Evolutionary conservation across 257 asterid genomes (phyloP), one percentile per base, ranked within the genome.

Genomic region (Avicennia marina): DNA sequence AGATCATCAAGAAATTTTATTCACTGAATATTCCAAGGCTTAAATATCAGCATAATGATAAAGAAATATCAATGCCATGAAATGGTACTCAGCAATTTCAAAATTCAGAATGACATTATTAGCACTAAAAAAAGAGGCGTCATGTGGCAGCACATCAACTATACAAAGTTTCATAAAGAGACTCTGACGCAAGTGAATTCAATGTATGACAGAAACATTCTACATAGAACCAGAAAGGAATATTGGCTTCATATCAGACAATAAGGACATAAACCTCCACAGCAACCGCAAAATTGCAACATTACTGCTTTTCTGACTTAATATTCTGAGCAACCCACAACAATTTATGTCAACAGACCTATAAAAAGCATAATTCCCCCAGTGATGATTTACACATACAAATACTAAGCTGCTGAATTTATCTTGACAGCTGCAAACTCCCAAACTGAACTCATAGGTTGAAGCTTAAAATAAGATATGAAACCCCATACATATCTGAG

Each of bases 401-500:
- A 18, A 32, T 36, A 47, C 45, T 46, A 19, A 45, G 4, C 4
- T 16, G 17, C 40, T 6, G 31, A 21, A 16, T 53, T 52, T 12
- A 25, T 17, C 22, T 52, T 44, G 47, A 43, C 16, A 36, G 29
- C 7, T 15, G 29, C 16, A 40, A 21, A 41, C 44, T 43, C 56
- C 38, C 36, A 26, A 43, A 7, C 19, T 51, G 60, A 53, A 53
- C 39, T 46, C 45, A 61, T 55, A 29, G 51, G 15, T 48, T 60
- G 34, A 45, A 34, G 53, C 25, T 61, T 11, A n/a, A 27, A 26
- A 17, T 56, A 29, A 26, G 42, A 56, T 27, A 29, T 34, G 21
- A 47, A 38, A 26, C 26, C 40, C 15, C 26, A 2, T 22, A 24
- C 20, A 18, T n/a, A n/a, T n/a, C n/a, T n/a, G n/a, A n/a, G n/a